Base-by-base conservation (phyloP, 371 early-diverging fungal genomes). In the Mucor irregularis region DNA sequence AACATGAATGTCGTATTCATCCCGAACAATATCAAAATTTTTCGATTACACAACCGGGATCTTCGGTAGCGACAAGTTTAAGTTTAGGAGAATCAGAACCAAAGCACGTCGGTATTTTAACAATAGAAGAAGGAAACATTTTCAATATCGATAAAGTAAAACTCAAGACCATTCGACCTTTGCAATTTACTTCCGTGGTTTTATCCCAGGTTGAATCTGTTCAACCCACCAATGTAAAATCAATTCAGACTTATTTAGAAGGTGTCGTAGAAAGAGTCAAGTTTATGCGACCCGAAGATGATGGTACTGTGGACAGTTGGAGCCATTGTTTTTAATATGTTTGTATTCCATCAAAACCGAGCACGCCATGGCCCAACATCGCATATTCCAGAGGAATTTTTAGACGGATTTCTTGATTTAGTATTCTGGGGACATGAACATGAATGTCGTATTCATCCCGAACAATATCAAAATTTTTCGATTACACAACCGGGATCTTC, bases 351-450 rank as follows among this genome's bases (percentile, higher is more conserved):
- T 65, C 97, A 98, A 59, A 96, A 96, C 74, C 80, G 96, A 40
- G 88, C 86, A 0, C 74, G 84, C 37, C 94, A 93, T 60, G 90
- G 91, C 0, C 81, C 86, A 5, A 94, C 88, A 37, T 89, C 85
- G 60, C 93, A 94, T 71, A 89, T 99, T 19, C 98, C 99, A 0
- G 95, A 94, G 68, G 78, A 84, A 8, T 93, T 93, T 59, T 60
- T 99, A 11, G 89, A 89, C 39, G 73, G 76, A 14, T 93, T 91
- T 62, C 67, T 99, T 50, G 84, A 99, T 65, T 65, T 99, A 17
- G 85, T 99, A 5, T 56, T 99, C 1, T 99, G 98, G 96, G 99
- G 99, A 3, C 99, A 99, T 73, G 99, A 99, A 75, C 99, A 99
- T 78, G 95, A 99, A 62, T 98, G 97, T 56, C 68, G 82, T 28